Evolutionary conservation across 257 asterid genomes (phyloP).

Genomic region (Leonotis leonurus): DNA sequence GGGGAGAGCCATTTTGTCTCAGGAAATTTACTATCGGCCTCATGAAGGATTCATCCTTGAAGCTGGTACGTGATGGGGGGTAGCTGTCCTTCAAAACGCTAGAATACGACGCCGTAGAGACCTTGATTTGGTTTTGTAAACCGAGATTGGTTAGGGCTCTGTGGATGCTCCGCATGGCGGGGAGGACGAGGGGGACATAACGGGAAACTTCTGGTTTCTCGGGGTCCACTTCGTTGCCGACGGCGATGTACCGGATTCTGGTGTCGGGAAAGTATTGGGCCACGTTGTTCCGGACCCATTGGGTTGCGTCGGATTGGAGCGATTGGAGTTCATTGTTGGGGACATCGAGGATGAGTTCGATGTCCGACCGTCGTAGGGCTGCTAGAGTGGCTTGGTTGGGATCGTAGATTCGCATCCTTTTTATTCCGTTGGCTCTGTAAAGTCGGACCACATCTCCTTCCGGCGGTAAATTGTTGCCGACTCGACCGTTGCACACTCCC

Average conservation of each 20-base stretch:
- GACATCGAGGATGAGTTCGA: conserved; percentile 29
- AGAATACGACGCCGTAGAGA: conserved; percentile 27
- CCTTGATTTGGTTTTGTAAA: conserved; percentile 21
- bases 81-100: conserved; percentile 8
- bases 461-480: conserved; percentile 17
- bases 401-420: conserved; percentile 23
- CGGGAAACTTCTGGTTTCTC: not conserved
- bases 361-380: conserved; percentile 26
- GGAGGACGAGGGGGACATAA: conserved; percentile 5
- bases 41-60: conserved; percentile 7
- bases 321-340: conserved; percentile 17
- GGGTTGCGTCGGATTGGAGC: conserved; percentile 18
- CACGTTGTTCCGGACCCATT: conserved; percentile 34
- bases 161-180: conserved; percentile 30
- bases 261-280: conserved; percentile 12
- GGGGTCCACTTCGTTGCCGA: conserved; percentile 42
- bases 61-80: conserved; percentile 25
- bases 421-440: conserved; percentile 20
- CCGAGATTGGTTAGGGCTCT: not conserved
- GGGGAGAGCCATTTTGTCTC: not conserved
- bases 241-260: conserved; percentile 29
- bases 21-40: conserved; percentile 22
- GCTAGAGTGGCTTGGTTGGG: conserved; percentile 6
- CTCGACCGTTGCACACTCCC: conserved; percentile 31
- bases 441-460: conserved; percentile 16